Evolutionary conservation across 1,139 yeast genomes (phyloP).

Genomic region (Pichia sp.): DNA sequence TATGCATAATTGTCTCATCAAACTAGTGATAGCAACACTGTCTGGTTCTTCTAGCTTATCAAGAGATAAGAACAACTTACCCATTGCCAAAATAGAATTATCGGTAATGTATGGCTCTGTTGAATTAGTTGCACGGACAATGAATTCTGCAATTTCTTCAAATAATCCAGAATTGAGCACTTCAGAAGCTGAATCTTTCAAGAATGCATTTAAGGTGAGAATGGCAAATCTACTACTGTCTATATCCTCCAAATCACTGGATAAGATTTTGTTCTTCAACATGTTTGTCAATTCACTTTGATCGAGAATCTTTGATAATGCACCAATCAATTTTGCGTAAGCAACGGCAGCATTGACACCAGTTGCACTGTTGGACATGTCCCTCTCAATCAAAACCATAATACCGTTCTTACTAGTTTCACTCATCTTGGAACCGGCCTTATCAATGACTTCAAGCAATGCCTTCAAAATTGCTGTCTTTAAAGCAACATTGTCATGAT

Average conservation of each 20-base stretch:
- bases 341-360: constrained; percentile 53
- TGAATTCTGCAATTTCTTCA: constrained; percentile 41
- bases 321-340: constrained; percentile 73
- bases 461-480: constrained; percentile 84
- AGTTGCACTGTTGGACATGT: constrained; percentile 36
- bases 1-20: constrained; percentile 38
- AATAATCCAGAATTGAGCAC: constrained; percentile 46
- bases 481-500: constrained; percentile 52
- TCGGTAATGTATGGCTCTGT: constrained; percentile 56
- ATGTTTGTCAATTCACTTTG: constrained; percentile 59
- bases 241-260: constrained; percentile 29
- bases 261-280: constrained; percentile 54
- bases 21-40: constrained; percentile 28
- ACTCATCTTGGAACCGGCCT: constrained; percentile 72
- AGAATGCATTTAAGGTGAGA: constrained; percentile 70
- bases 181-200: constrained; percentile 66
- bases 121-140: constrained; percentile 41
- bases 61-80: constrained; percentile 60
- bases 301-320: constrained; percentile 62
- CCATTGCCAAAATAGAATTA: constrained; percentile 75
- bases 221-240: constrained; percentile 54
- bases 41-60: constrained; percentile 30
- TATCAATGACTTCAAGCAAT: constrained; percentile 71
- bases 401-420: constrained; percentile 66
- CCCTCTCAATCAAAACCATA: constrained; percentile 71